Evolutionary conservation across 257 asterid genomes (phyloP), one percentile per base, ranked within the genome.

Genomic region (Nicotiana tomentosiformis): DNA sequence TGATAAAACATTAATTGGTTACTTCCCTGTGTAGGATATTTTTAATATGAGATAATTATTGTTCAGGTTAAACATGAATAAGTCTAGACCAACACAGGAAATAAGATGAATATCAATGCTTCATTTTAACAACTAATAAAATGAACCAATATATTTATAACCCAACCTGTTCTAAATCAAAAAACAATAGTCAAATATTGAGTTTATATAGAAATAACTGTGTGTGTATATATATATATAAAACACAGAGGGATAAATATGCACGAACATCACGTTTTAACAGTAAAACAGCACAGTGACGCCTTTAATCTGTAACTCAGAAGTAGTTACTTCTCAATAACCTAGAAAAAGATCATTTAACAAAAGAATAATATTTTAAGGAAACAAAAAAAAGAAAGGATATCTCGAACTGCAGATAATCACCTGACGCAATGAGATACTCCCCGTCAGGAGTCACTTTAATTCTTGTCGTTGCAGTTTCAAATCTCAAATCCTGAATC

Each of bases 401-500:
- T 3, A 57, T 56, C 53, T 18, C 23, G 26, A 60, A 14, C 14
- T 2, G 11, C 17, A 26, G 15, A 32, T 37, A 32, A 10, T 83
- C 87, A 93, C 98, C 99, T 82, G 99, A 92, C 26, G 98, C 98
- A 43, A 96, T 88, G 32, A 96, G 88, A 87, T 91, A 96, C 87
- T 96, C 97, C 49, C 97, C 99, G 81, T 96, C 97, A 33, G 97
- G 93, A 32, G 98, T 87, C 74, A 86, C 92, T 91, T 94, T 93
- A 88, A 96, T 92, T 84, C 94, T 91, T 82, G 93, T 90, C 15
- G 95, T 92, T 2, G 98, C 90, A 32, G 98, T 94, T 84, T 94
- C 99, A 86, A 96, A 96, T 87, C 92, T 89, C 96, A 96, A 90
- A 84, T 96, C 98, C 84, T 96, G 99, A 56, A 96, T 80, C 85